Percentiles rank a stretch among this genome's conserved stretches.
Evolutionary conservation across 108 stramenopile species (phyloP).

Genomic region (Cyclostephanos tholiformis): DNA sequence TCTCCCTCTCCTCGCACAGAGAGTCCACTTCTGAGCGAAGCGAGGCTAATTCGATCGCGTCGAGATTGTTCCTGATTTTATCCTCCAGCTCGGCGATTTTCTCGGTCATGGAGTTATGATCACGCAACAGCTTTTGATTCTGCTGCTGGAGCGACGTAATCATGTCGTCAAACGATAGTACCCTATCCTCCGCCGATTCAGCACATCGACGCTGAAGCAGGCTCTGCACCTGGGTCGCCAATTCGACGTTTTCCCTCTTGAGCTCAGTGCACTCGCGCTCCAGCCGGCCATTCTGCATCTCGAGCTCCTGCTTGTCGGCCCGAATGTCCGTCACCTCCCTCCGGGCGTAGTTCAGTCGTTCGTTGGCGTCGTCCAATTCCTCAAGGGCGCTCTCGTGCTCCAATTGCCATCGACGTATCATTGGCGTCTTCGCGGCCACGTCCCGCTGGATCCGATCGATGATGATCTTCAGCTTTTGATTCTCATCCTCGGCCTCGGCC

Average conservation of each 20-base stretch:
- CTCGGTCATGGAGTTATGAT: slow-evolving; percentile 57
- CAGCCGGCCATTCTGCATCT: slow-evolving; percentile 50
- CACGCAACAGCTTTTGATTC: slow-evolving; percentile 75
- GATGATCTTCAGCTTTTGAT: slow-evolving; percentile 62
- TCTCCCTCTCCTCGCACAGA: slow-evolving; percentile 71
- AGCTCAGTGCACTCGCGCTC: slow-evolving; percentile 49
- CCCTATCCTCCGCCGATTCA: slow-evolving; percentile 26
- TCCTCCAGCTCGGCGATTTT: slow-evolving; percentile 67
- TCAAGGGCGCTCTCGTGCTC: slow-evolving; percentile 81
- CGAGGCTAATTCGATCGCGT: slow-evolving; percentile 55
- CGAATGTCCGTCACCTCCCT: slow-evolving; percentile 63
- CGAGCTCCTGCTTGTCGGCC: slow-evolving; percentile 61
- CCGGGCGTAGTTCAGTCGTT: slow-evolving; percentile 64
- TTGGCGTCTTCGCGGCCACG: slow-evolving; percentile 73
- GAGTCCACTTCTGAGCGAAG: slow-evolving; percentile 55
- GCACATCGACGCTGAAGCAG: slow-evolving; percentile 58
- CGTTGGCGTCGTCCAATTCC: slow-evolving; percentile 61
- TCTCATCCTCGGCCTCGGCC: slow-evolving; percentile 69
- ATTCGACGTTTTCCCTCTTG: slow-evolving; percentile 63
- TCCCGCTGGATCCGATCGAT: slow-evolving; percentile 73
- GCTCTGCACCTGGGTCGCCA: slow-evolving; percentile 85
- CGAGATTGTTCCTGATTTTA: slow-evolving; percentile 52
- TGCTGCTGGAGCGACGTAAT: slow-evolving; percentile 67
- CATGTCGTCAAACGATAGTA: slow-evolving; percentile 46
- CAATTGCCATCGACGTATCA: slow-evolving; percentile 69